A percentile compares a stretch with the other conserved stretches of the same genome.
Conservation (phyloP, 202 grass and related monocot genomes). For the Carex arenaria region DNA sequence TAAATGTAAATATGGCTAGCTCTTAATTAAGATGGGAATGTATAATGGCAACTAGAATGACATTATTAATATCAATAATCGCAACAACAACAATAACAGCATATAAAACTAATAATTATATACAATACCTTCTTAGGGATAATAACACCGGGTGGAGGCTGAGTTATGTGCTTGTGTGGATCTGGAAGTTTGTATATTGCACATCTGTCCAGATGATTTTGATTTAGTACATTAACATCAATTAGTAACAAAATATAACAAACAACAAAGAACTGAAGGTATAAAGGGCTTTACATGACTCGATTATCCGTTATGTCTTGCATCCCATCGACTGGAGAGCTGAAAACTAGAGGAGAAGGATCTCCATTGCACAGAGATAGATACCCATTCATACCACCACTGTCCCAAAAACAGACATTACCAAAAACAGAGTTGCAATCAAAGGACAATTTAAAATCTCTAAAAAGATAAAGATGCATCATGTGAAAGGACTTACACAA, state of each 20-base stretch:
- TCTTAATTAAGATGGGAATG: neutral
- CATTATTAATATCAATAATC: neutral
- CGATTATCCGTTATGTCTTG: slow-evolving; percentile 94
- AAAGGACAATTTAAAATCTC: neutral
- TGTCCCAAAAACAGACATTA: slow-evolving; percentile 39
- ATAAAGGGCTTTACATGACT: slow-evolving; percentile 75
- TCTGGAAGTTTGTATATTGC: slow-evolving; percentile 96
- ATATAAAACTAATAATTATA: neutral
- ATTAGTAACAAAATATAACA: slow-evolving; percentile 22
- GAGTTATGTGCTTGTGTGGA: slow-evolving; percentile 74
- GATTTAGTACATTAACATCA: slow-evolving; percentile 28
- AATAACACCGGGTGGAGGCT: slow-evolving; percentile 69
- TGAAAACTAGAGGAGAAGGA: slow-evolving; percentile 80
- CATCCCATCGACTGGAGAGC: slow-evolving; percentile 76
- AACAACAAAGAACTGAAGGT: neutral
- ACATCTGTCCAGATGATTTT: slow-evolving; percentile 50
- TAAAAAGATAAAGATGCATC: neutral
- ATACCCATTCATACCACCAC: slow-evolving; percentile 99
- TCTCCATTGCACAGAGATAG: slow-evolving; percentile 82
- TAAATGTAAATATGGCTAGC: neutral
- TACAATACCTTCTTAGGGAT: slow-evolving; percentile 81
- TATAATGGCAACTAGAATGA: neutral
- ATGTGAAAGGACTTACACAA: slow-evolving; percentile 29
- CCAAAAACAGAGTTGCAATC: neutral
- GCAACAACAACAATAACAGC: neutral